Base-by-base conservation (phyloP, 768 basidiomycete species). In the Roridomyces roridus region DNA sequence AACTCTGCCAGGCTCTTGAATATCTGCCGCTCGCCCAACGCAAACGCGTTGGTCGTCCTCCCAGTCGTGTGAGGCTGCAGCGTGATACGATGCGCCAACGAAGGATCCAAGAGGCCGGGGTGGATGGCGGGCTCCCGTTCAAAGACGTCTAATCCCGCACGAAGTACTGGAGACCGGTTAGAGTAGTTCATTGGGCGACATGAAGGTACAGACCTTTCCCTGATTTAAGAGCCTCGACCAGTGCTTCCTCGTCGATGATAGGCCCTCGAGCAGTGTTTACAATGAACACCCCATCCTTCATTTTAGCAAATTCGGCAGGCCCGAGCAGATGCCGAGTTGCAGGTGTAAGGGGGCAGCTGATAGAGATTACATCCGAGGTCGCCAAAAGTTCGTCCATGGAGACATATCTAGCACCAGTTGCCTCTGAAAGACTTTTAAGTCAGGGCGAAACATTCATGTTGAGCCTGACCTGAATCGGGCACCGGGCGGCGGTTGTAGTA, bases 201-300 rank as follows among this genome's bases (percentile, higher is more conserved):
- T 23, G 26, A 10, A 40, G 14, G 14, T 14, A 43, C 29, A 18
- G 24, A 63, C 64, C 64, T 63, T 65, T 65, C 17, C 71, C 68
- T n/a, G 69, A 56, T 41, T 68, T 62, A 36, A 83, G 64, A 3
- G 71, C 73, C 1, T 77, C 60, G 5, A 82, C 59, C 26, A 85
- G 63, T 0, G 77, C 83, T 0, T 60, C 57, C 51, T 82, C 81
- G 51, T 83, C 74, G 3, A 85, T 74, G 18, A 85, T 59, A 1
- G 80, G 77, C 0, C 83, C 83, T 24, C 83, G 65, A 6, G 77
- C 74, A 0, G 81, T 81, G 63, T 84, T 85, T 62, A 84, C 71
- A 48, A 84, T 70, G 59, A 80, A 70, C 4, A 79, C 73, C 0
- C 74, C 70, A 0, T 72, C 67, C 60, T 80, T 80, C 74, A 84